Conservation (phyloP, 169 alveolate genomes). For the Cystoisospora suis region DNA sequence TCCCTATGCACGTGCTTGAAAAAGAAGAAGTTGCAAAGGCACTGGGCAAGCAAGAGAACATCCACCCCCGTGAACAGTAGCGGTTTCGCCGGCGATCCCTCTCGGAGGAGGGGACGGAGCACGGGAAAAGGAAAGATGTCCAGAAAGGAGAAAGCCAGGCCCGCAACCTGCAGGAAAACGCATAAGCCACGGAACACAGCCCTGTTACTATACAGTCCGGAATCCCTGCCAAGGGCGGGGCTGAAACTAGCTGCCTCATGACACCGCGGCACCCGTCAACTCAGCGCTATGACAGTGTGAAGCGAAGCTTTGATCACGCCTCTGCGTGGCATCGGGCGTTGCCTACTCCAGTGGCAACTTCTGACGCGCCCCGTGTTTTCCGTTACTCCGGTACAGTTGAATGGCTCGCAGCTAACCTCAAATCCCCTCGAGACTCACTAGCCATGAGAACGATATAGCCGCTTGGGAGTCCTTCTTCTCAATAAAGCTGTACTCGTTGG, state of each 20-base stretch:
- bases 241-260: no score
- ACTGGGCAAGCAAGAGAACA: neutral
- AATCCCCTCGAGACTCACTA: neutral
- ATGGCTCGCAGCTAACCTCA: neutral
- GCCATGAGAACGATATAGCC: neutral
- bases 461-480: constrained; percentile 6
- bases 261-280: neutral
- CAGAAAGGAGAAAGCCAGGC: constrained; percentile 1
- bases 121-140: constrained; percentile 22
- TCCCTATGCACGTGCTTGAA: constrained; percentile 16
- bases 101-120: neutral
- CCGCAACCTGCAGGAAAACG: constrained; percentile 30
- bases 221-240: no score
- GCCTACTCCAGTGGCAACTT: neutral
- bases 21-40: neutral
- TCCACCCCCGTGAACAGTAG: neutral
- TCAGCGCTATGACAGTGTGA: neutral
- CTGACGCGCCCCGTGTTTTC: neutral
- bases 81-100: neutral
- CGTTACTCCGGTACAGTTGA: no score
- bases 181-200: no score
- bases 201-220: no score
- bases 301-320: neutral
- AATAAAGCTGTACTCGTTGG: neutral
- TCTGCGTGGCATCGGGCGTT: neutral